Evolutionary conservation across 306 rosid species (phyloP).

Genomic region (Cicer pinnatifidum): DNA sequence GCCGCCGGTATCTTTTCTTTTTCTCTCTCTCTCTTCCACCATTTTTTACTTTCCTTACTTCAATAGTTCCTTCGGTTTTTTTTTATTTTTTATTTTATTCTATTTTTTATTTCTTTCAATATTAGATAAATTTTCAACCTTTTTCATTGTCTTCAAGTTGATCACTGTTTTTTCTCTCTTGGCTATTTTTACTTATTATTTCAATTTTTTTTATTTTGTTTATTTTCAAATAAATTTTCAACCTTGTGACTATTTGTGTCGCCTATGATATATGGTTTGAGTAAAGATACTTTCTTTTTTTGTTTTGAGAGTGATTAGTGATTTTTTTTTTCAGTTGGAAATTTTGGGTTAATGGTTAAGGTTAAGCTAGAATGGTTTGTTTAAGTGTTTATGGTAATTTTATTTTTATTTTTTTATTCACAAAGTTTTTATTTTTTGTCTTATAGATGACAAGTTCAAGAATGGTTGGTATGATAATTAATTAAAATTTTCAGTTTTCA

Average conservation of each 20-base stretch:
- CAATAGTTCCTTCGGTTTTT: not conserved
- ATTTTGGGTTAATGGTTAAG: conserved; percentile 4
- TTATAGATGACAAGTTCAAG: conserved; percentile 31
- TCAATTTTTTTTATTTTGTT: not conserved
- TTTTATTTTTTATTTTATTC: not conserved
- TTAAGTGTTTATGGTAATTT: conserved; percentile 36
- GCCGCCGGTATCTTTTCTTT: conserved; percentile 42
- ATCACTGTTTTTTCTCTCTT: not conserved
- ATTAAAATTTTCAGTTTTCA: conserved; percentile 16
- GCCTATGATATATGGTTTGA: not conserved
- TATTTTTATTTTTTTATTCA: conserved; percentile 24
- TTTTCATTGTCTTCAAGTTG: conserved; percentile 26
- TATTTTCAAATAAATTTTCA: not conserved
- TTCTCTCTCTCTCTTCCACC: not conserved
- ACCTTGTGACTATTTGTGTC: conserved; percentile 12
- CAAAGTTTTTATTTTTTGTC: conserved; percentile 5
- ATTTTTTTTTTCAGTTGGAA: conserved; percentile 27
- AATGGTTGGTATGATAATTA: conserved; percentile 33
- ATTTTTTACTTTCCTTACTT: not conserved
- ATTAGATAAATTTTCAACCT: conserved; percentile 28
- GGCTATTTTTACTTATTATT: not conserved
- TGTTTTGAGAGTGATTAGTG: conserved; percentile 34
- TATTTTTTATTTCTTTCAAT: conserved; percentile 1
- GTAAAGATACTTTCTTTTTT: conserved; percentile 16
- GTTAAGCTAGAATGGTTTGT: conserved; percentile 33